phyloP scores from a whole-genome alignment of 148 eudicot genomes.

The Polygonum aviculare region DNA sequence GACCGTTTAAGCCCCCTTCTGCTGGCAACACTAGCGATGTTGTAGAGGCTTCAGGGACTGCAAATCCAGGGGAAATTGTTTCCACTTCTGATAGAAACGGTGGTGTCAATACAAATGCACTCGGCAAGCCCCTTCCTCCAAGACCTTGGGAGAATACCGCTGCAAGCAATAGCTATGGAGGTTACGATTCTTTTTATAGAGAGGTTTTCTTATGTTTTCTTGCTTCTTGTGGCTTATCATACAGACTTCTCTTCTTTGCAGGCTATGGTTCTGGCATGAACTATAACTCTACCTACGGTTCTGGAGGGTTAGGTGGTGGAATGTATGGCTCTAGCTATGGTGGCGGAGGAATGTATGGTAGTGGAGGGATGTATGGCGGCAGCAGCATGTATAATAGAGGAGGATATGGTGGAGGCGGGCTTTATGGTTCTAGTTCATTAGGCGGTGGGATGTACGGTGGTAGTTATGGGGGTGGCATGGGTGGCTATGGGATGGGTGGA shows the following conservation, averaged over 20 bases:
- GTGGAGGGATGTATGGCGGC: constrained; percentile 36
- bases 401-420: constrained; percentile 49
- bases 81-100: constrained; percentile 42
- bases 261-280: constrained; percentile 58
- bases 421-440: constrained; percentile 63
- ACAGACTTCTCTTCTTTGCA: constrained; percentile 20
- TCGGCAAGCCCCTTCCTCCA: constrained; percentile 77
- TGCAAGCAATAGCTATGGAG: constrained; percentile 53
- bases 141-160: constrained; percentile 86
- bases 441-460: constrained; percentile 33
- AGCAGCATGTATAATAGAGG: constrained; percentile 17
- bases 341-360: constrained; percentile 43
- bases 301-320: constrained; percentile 67
- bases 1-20: constrained; percentile 87
- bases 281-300: constrained; percentile 53
- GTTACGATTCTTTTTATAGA: constrained; percentile 20
- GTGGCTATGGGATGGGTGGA: constrained; percentile 27
- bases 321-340: constrained; percentile 32
- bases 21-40: constrained; percentile 82
- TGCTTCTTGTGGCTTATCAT: constrained; percentile 4
- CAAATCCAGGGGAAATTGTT: constrained; percentile 88
- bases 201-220: constrained; percentile 8
- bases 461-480: constrained; percentile 52
- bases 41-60: constrained; percentile 98
- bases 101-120: constrained; percentile 42